Evolutionary conservation across 164 flowering plant species (phyloP), one percentile per base, ranked within the genome.

Genomic region (Vitis amurensis): DNA sequence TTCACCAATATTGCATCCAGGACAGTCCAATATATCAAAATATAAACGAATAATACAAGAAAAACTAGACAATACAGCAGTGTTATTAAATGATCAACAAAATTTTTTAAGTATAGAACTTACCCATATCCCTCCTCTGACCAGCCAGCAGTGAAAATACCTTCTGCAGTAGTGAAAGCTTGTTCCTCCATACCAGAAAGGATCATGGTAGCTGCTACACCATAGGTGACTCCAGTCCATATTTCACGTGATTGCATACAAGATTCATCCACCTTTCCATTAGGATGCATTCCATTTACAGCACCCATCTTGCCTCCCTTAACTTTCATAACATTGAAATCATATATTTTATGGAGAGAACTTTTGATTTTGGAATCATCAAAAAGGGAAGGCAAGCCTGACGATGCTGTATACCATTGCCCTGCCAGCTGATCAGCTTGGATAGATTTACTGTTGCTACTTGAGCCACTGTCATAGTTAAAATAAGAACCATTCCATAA

Each of bases 161-260:
- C 98, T 76, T 93, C 93, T 15, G 98, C 98, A 10, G 98, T 82
- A 37, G 82, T 79, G 72, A 93, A 91, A 8, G 81, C 98, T 64
- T 93, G 77, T 61, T 91, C 87, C 72, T 89, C 91, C 95, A 88
- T 86, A 31, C 92, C 95, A 48, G 88, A 79, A 72, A 80, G 87
- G 62, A 93, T 88, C 98, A 91, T 91, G 1, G 85, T 91, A 23
- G 98, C 90, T 15, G 98, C 93, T 29, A 85, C 89, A 17, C 78
- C 92, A 70, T 93, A 93, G 31, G 97, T 93, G 53, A 93, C 98
- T 66, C 98, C 97, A 11, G 95, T 80, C 98, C 98, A 93, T 64
- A 93, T 88, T 80, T 93, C 98, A 65, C 97, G 94, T 19, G 97
- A 93, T 73, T 93, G 98, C 98, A 93, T 93, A 77, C 98, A 93